Evolutionary conservation across 2,329 filamentous ascomycete species (phyloP), one percentile per base, ranked within the genome.

Genomic region (Shiraia bambusicola): DNA sequence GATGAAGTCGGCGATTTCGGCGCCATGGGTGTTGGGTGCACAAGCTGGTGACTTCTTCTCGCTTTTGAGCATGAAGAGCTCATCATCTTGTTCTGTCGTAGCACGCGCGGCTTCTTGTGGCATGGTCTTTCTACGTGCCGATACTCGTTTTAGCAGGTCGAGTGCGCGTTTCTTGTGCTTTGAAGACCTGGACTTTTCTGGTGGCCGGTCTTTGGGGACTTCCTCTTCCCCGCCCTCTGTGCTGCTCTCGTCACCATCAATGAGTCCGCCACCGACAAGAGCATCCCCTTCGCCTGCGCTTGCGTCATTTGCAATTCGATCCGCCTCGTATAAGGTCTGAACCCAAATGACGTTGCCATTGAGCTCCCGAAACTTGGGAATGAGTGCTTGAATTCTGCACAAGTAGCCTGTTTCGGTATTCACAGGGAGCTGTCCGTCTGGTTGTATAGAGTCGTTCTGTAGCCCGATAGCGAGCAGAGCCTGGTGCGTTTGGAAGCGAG

Each of bases 401-500:
- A 93, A 66, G 48, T 91, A 88, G 8, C 81, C 80, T 3, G 78
- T 69, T 3, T 83, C 81, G 30, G 81, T 77, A 26, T 73, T 73
- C 36, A 91, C 80, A 10, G 82, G 78, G 14, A 96, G 70, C 17
- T 82, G 79, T 40, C 87, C 86, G 36, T 81, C 76, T 1, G 80
- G 71, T 6, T 81, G 76, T 43, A 94, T 72, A 59, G 97, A 95
- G 66, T 96, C 92, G 58, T 94, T 89, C 63, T 97, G 93, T 26
- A 95, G 80, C 59, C 95, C 92, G 50, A 96, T 77, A 13, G 94
- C 73, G 14, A 97, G 74, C 30, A 98, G 76, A 1, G 88, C 92
- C 69, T 82, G 80, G 42, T 78, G 72, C 16, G 80, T 82, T 48
- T 79, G 70, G 45, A 84, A 74, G 39, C 71, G 71, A 12, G 79